Conservation (phyloP, 805 yeast genomes). For the Metschnikowia anglica region DNA sequence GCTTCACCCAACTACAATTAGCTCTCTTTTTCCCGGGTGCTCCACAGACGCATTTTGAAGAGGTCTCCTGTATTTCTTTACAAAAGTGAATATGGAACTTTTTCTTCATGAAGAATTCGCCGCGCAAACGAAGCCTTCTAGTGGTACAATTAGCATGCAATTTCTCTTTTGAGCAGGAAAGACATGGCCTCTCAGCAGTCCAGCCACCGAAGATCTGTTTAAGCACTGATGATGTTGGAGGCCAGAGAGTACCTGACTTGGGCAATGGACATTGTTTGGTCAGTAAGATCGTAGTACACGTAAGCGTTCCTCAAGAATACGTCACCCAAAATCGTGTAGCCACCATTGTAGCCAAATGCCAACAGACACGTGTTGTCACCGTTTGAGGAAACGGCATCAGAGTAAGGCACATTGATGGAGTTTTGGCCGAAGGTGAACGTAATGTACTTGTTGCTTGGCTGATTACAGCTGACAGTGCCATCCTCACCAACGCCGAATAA, state of each 20-base stretch:
- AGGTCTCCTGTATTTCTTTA: too few relatives aligned
- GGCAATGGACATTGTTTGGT: slow-evolving; percentile 17
- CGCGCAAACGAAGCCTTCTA: too few relatives aligned
- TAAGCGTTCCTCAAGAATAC: slow-evolving; percentile 22
- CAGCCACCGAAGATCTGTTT: too few relatives aligned
- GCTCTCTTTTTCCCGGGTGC: too few relatives aligned
- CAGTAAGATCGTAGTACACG: slow-evolving; percentile 20
- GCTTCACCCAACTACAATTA: too few relatives aligned
- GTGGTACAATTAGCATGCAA: too few relatives aligned
- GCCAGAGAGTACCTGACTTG: slow-evolving; percentile 14
- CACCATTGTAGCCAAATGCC: slow-evolving; percentile 13
- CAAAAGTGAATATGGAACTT: too few relatives aligned
- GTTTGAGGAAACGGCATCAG: slow-evolving; percentile 11
- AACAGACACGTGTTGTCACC: slow-evolving; percentile 15
- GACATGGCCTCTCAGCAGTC: too few relatives aligned
- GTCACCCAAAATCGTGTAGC: slow-evolving; percentile 19
- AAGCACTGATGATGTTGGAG: slow-evolving; percentile 17
- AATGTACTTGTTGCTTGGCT: slow-evolving; percentile 17
- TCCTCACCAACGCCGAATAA: slow-evolving; percentile 7
- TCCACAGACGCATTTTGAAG: too few relatives aligned
- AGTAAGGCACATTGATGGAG: slow-evolving; percentile 13
- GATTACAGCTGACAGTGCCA: slow-evolving; percentile 16
- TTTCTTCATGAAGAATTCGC: too few relatives aligned
- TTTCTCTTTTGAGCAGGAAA: too few relatives aligned
- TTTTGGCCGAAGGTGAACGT: slow-evolving; percentile 15